Percentiles rank a stretch among this genome's conserved stretches.
phyloP scores from a whole-genome alignment of 148 eudicot genomes.

The Cornus florida region DNA sequence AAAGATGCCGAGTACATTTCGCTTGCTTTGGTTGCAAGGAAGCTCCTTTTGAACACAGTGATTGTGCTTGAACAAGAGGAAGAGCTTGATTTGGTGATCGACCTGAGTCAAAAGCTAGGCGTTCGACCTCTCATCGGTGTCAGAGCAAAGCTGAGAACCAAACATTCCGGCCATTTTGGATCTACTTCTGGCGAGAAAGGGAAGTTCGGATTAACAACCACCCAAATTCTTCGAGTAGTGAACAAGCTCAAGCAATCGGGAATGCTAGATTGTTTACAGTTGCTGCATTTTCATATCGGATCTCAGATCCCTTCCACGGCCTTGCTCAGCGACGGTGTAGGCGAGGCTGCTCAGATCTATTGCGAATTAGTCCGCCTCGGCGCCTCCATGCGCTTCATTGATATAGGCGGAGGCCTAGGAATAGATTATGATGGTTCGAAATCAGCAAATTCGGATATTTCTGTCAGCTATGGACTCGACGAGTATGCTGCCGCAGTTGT shows the following conservation, averaged over 20 bases:
- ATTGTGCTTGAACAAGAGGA: constrained; percentile 91
- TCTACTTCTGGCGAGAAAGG: constrained; percentile 97
- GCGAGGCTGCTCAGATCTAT: constrained; percentile 84
- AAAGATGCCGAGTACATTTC: constrained; percentile 82
- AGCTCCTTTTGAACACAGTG: constrained; percentile 62
- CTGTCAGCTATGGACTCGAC: constrained; percentile 69
- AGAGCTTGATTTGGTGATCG: constrained; percentile 72
- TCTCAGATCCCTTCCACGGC: constrained; percentile 86
- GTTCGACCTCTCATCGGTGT: constrained; percentile 78
- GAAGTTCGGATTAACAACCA: constrained; percentile 74
- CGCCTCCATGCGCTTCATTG: constrained; percentile 77
- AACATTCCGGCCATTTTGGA: constrained; percentile 90
- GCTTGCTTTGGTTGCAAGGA: constrained; percentile 70
- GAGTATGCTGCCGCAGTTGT: constrained; percentile 92
- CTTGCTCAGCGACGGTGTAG: constrained; percentile 66
- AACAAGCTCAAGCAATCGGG: constrained; percentile 52
- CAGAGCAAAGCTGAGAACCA: constrained; percentile 89
- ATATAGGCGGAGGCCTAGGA: constrained; percentile 91
- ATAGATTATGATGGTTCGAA: constrained; percentile 92
- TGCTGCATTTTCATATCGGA: constrained; percentile 96
- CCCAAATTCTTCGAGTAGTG: constrained; percentile 74
- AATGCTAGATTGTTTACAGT: constrained; percentile 85
- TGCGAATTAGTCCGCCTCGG: constrained; percentile 79
- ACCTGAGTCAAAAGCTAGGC: constrained; percentile 47
- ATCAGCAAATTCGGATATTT: constrained; percentile 65